Conservation (phyloP, 148 eudicot genomes). For the Talinum fruticosum region DNA sequence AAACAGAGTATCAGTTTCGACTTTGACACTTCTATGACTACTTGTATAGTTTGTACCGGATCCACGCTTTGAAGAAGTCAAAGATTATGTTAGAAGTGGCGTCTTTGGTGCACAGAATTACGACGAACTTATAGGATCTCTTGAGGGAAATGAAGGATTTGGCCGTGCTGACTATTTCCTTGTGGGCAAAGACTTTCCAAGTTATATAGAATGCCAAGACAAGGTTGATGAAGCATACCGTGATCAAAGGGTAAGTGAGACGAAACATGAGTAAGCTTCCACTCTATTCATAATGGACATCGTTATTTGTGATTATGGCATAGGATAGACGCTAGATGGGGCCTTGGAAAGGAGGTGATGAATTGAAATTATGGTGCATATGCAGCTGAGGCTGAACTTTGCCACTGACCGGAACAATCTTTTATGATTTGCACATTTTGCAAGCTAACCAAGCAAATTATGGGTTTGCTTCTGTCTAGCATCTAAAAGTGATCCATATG, state of each 20-base stretch:
- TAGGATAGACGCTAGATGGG: background rate
- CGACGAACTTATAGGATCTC: slow-evolving; percentile 59
- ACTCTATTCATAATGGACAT: background rate
- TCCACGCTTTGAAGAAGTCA: slow-evolving; percentile 70
- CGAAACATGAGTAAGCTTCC: background rate
- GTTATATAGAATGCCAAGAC: slow-evolving; percentile 79
- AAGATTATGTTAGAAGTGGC: slow-evolving; percentile 57
- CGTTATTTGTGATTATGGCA: background rate
- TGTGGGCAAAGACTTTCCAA: slow-evolving; percentile 81
- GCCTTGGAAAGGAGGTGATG: background rate
- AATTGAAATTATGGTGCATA: background rate
- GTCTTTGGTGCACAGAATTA: slow-evolving; percentile 58
- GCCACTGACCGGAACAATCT: too few relatives aligned
- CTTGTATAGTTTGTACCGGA: slow-evolving; percentile 66
- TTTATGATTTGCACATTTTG: too few relatives aligned
- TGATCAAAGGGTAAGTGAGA: slow-evolving; percentile 59
- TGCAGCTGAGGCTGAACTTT: too few relatives aligned
- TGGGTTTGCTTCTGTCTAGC: too few relatives aligned
- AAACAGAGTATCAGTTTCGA: background rate
- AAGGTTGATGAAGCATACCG: slow-evolving; percentile 65
- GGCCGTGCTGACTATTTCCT: slow-evolving; percentile 82
- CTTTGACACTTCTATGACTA: background rate
- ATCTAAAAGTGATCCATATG: too few relatives aligned
- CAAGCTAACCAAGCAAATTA: too few relatives aligned
- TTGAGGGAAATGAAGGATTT: slow-evolving; percentile 73